phyloP scores from a whole-genome alignment of 1,284 basidiomycete genomes.

The Sporisorium sorghi region DNA sequence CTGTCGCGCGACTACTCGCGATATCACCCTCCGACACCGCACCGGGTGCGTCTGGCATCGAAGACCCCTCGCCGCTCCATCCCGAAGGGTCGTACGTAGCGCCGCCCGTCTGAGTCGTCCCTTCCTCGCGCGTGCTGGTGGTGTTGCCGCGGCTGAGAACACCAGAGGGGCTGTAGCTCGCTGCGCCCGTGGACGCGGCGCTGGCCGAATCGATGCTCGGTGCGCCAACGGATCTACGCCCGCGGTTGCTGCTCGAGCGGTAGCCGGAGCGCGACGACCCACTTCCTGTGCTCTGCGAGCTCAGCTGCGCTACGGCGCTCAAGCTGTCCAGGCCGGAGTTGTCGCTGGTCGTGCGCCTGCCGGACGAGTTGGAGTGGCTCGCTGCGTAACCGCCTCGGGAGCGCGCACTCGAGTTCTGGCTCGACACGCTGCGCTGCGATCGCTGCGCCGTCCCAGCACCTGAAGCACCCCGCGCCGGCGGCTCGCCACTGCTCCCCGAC shows the following conservation, averaged over 20 bases:
- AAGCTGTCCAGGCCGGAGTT: constrained; percentile 45
- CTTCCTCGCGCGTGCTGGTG: constrained; percentile 39
- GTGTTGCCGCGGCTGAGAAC: constrained; percentile 44
- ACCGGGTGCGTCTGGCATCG: constrained; percentile 15
- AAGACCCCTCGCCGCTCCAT: constrained; percentile 6
- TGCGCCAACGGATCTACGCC: constrained; percentile 26
- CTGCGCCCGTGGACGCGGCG: constrained; percentile 51
- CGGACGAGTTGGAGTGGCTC: constrained; percentile 41
- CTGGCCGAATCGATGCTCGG: constrained; percentile 25
- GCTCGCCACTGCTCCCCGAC: constrained; percentile 38
- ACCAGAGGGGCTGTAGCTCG: constrained; percentile 53
- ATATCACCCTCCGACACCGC: constrained; percentile 20
- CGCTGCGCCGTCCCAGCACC: constrained; percentile 2
- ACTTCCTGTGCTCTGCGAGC: constrained; percentile 38
- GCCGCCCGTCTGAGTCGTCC: constrained; percentile 3
- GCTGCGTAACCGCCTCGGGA: constrained; percentile 44
- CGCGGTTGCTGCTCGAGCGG: constrained; percentile 15
- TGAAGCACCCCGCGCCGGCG: constrained; percentile 9
- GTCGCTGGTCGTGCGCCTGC: constrained; percentile 30
- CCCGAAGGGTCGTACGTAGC: constrained; percentile 17
- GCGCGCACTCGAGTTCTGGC: constrained; percentile 26
- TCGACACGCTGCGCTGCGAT: constrained; percentile 33
- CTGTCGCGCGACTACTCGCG: constrained; percentile 45
- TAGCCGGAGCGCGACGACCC: constrained; percentile 31
- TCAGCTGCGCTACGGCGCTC: constrained; percentile 36